Percentiles rank a stretch among this genome's conserved stretches.
phyloP scores from a whole-genome alignment of 2,329 filamentous ascomycete genomes.

The Penicillium sp. region DNA sequence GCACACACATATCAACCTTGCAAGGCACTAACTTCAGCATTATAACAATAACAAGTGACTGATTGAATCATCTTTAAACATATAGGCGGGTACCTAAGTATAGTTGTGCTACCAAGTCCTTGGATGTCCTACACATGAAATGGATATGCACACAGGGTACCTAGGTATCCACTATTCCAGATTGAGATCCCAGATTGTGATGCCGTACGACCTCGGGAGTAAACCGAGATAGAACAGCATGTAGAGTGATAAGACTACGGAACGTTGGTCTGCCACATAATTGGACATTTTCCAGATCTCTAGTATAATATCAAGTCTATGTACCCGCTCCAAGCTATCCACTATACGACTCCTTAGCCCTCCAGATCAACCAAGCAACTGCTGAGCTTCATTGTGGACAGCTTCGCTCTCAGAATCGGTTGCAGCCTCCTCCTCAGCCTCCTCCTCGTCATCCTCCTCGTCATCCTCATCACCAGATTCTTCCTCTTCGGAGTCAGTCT shows the following conservation, averaged over 20 bases:
- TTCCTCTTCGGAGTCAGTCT: conserved; percentile 43
- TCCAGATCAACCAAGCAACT: conserved; percentile 12
- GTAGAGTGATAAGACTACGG: not conserved
- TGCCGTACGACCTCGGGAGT: too few relatives aligned
- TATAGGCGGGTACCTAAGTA: too few relatives aligned
- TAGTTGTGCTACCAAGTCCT: too few relatives aligned
- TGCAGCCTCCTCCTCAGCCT: conserved; percentile 39
- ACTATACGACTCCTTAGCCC: conserved; percentile 2
- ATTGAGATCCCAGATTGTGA: too few relatives aligned
- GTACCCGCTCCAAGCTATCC: conserved; percentile 1
- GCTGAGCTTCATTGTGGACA: conserved; percentile 19
- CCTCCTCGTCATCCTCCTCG: conserved; percentile 44
- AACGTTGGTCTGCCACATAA: not conserved
- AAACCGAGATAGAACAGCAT: too few relatives aligned
- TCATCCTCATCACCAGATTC: conserved; percentile 44
- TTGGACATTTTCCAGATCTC: not conserved
- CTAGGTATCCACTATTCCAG: too few relatives aligned
- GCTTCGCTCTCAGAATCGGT: conserved; percentile 31
- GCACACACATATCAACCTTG: too few relatives aligned
- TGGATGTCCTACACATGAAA: too few relatives aligned
- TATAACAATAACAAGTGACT: too few relatives aligned
- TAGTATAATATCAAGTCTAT: conserved; percentile 3
- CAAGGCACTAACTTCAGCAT: too few relatives aligned
- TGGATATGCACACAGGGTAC: too few relatives aligned
- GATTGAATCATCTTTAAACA: too few relatives aligned